Conservation (phyloP, 1,284 basidiomycete genomes). For the Fomitopsis schrenkii region DNA sequence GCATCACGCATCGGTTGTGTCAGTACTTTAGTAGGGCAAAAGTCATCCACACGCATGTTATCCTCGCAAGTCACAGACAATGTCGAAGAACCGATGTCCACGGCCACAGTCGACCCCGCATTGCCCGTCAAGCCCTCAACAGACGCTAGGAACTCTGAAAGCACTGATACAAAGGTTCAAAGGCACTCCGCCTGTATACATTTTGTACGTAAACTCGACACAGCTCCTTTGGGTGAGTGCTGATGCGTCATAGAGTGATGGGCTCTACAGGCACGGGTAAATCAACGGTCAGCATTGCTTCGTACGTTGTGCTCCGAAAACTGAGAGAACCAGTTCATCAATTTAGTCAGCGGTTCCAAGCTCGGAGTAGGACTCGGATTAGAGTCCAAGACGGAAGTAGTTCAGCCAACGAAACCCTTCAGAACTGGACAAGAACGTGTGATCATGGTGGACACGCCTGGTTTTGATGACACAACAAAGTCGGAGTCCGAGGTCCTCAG, state of each 20-base stretch:
- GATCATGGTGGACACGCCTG: slow-evolving; percentile 30
- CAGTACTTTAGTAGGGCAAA: no score
- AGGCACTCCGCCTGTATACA: not conserved
- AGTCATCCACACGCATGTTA: no score
- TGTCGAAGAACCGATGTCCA: no score
- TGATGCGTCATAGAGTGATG: not conserved
- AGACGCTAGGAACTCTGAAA: not conserved
- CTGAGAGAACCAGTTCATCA: slow-evolving; percentile 13
- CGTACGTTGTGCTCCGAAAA: not conserved
- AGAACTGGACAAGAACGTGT: slow-evolving; percentile 22
- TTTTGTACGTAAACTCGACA: not conserved
- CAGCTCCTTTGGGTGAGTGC: no score
- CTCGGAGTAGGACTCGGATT: slow-evolving; percentile 10
- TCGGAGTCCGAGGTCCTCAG: slow-evolving; percentile 27
- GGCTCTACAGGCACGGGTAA: slow-evolving; percentile 5
- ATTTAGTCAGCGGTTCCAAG: slow-evolving; percentile 11
- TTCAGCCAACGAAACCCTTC: slow-evolving; percentile 26
- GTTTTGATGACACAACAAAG: slow-evolving; percentile 29
- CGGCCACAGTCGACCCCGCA: no score
- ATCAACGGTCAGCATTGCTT: slow-evolving; percentile 1
- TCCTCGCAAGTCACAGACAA: no score
- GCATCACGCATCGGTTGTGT: no score
- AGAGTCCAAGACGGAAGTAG: slow-evolving; percentile 10
- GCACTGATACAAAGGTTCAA: not conserved
- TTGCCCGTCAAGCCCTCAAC: not conserved